Percentiles rank a stretch among this genome's conserved stretches.
Conservation (phyloP, 176 grass and related monocot genomes). For the Aegilops speltoides region DNA sequence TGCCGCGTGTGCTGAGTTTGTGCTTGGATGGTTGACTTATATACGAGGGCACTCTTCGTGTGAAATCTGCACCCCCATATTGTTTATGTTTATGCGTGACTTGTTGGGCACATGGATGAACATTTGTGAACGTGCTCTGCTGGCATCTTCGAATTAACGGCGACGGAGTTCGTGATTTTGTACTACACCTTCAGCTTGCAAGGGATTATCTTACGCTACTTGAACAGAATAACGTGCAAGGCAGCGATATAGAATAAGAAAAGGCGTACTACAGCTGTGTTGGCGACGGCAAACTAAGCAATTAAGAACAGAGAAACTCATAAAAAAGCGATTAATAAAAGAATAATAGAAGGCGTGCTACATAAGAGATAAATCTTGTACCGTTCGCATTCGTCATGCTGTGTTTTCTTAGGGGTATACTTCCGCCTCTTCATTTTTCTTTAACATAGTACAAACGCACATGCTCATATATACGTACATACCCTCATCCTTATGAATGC, state of each 20-base stretch:
- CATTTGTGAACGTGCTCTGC: neutral
- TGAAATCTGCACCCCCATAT: neutral
- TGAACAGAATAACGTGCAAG: neutral
- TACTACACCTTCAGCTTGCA: neutral
- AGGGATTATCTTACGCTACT: no score
- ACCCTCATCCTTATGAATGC: no score
- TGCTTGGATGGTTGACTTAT: neutral
- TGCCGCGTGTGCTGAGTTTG: neutral
- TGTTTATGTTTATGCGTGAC: neutral
- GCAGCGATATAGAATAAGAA: neutral
- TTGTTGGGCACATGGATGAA: neutral
- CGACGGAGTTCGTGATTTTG: neutral
- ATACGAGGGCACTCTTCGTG: neutral
- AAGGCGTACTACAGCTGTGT: neutral
- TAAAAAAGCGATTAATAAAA: no score
- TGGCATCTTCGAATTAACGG: neutral
- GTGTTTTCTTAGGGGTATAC: no score
- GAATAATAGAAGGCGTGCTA: no score
- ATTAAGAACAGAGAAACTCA: no score
- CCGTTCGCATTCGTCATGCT: no score
- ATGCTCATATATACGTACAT: no score
- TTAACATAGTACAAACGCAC: no score
- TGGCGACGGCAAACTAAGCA: no score
- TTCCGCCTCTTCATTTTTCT: no score
- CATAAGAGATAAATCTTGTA: no score